phyloP scores from a whole-genome alignment of 495 filamentous ascomycete species.

The Bombardia bombarda region DNA sequence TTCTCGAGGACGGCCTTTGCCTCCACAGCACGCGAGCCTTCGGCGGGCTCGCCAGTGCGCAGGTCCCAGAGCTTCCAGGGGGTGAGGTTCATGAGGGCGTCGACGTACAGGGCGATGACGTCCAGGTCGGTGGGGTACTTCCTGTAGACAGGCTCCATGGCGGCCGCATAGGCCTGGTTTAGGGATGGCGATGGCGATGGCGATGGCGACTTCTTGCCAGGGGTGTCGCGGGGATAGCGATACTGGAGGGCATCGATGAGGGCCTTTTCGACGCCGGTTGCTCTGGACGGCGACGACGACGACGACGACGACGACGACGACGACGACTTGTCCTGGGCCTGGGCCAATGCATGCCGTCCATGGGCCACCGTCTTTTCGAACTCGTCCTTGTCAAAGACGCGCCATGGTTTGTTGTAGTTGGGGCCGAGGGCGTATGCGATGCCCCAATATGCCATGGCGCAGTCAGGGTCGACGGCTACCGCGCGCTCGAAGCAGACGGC shows the following conservation, averaged over 20 bases:
- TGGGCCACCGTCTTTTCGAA: constrained; percentile 34
- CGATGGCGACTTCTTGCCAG: constrained; percentile 33
- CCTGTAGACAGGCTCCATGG: constrained; percentile 50
- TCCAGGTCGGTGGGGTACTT: constrained; percentile 50
- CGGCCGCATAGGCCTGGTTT: constrained; percentile 51
- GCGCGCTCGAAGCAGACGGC: constrained; percentile 52
- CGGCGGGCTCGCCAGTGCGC: constrained; percentile 44
- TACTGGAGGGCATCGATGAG: constrained; percentile 48
- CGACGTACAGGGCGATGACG: constrained; percentile 53
- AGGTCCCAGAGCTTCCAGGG: constrained; percentile 64
- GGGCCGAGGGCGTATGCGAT: constrained; percentile 57
- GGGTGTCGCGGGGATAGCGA: constrained; percentile 43
- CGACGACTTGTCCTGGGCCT: constrained; percentile 31
- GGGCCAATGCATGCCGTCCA: constrained; percentile 33
- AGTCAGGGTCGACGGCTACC: constrained; percentile 42
- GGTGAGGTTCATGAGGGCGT: constrained; percentile 61
- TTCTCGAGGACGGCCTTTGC: constrained; percentile 47
- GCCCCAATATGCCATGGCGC: constrained; percentile 62
- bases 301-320: not conserved
- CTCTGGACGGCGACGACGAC: constrained; percentile 5
- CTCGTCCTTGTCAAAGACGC: constrained; percentile 54
- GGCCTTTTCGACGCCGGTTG: constrained; percentile 42
- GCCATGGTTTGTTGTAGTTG: constrained; percentile 71
- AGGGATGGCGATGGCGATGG: no score
- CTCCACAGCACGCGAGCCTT: constrained; percentile 48